Conservation (phyloP, 2,329 filamentous ascomycete genomes). For the Neonectria sp. region DNA sequence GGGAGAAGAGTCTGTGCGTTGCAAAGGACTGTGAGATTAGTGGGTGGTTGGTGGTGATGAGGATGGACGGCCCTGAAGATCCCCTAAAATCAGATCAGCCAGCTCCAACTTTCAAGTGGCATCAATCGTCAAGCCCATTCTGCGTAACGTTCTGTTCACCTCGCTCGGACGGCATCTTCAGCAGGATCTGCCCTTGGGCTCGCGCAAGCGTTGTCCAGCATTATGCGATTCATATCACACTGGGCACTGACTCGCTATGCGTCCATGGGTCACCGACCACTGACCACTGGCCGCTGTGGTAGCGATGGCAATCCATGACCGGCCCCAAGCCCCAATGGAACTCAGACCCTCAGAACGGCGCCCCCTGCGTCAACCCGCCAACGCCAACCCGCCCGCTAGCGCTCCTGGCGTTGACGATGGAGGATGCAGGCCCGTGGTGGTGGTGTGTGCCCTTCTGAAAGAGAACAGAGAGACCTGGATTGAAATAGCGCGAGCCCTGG, state of each 20-base stretch:
- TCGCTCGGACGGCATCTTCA: neutral
- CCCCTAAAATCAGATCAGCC: neutral
- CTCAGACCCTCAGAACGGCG: slow-evolving; percentile 9
- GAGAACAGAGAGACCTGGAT: neutral
- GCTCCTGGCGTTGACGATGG: slow-evolving; percentile 11
- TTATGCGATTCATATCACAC: neutral
- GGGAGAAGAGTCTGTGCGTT: neutral
- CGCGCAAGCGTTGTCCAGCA: neutral
- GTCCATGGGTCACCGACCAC: neutral
- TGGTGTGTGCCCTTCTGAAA: neutral
- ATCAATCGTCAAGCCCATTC: neutral
- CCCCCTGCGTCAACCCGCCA: slow-evolving; percentile 48
- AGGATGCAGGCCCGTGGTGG: neutral
- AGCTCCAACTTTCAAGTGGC: neutral
- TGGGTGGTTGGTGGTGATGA: too few species aligned
- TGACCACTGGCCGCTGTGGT: neutral
- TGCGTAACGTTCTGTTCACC: neutral
- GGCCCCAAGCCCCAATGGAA: too few species aligned
- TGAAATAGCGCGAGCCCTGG: neutral
- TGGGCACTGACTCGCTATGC: neutral
- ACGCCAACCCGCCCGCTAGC: slow-evolving; percentile 36
- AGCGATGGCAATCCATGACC: neutral
- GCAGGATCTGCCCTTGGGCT: neutral
- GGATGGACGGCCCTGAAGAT: slow-evolving; percentile 1
- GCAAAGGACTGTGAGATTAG: neutral